Evolutionary conservation across 257 asterid genomes (phyloP), one percentile per base, ranked within the genome.

Genomic region (Solanum sitiens): DNA sequence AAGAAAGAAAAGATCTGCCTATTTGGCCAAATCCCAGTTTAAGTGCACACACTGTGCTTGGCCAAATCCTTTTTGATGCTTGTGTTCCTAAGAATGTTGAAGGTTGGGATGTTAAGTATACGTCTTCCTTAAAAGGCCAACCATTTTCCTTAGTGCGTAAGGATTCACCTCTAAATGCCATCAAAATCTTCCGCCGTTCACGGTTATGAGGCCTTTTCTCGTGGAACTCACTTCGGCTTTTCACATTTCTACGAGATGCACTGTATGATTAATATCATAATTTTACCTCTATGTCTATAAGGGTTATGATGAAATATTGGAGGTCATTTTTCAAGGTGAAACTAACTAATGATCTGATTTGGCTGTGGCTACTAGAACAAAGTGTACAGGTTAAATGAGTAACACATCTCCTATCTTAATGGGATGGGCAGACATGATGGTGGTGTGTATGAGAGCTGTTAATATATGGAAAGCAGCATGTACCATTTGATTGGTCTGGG

Each of bases 61-160:
- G 99, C 67, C 93, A 94, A 89, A 83, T 95, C 84, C 95, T 96
- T 75, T 96, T 95, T 50, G 98, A 96, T n/a, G 98, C 91, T 3
- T 96, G 98, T 85, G 94, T 95, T 83, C 99, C 99, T 0, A 96
- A 96, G 89, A 96, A 93, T 6, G 89, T 96, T 25, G 99, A 95
- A 90, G 97, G 98, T 63, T 96, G 99, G 99, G 99, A 96, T 84
- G 90, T 96, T 33, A 96, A 93, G 87, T 96, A 93, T 83, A 91
- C 94, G 2, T 93, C 96, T 88, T 92, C 96, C 33, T 89, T 94
- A 92, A 95, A 96, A 56, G 92, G 97, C 47, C 96, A 93, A 86
- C 96, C 95, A 3, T 87, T 92, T 73, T 94, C 95, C 82, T 93
- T 96, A 47, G 93, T 92, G 39, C 90, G 91, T 72, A 92, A 91